Conservation (phyloP, 192 early-diverging fungal species). For the Dimargaris verticillata region DNA sequence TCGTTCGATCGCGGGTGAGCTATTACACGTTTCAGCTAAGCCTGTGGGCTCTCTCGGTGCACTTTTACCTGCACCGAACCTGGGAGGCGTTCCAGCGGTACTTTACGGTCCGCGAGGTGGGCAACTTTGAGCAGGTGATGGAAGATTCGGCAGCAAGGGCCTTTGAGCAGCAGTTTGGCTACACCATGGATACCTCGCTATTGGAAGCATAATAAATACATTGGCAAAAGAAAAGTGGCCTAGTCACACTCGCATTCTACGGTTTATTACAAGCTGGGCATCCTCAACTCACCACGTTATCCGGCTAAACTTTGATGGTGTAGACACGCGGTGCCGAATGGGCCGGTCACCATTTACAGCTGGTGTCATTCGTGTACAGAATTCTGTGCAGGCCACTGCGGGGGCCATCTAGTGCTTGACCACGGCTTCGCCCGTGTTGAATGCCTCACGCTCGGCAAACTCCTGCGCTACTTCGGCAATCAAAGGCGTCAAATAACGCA, state of each 20-base stretch:
- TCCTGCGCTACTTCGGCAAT: slow-evolving; percentile 70
- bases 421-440: slow-evolving; percentile 36
- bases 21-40: slow-evolving; percentile 38
- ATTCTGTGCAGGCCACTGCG: too few relatives aligned
- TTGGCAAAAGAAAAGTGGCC: background rate
- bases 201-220: slow-evolving; percentile 47
- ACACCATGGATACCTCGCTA: slow-evolving; percentile 52
- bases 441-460: slow-evolving; percentile 54
- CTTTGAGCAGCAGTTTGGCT: slow-evolving; percentile 60
- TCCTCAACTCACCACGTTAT: too few relatives aligned
- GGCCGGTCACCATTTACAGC: too few relatives aligned
- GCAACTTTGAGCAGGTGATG: slow-evolving; percentile 57
- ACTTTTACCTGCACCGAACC: slow-evolving; percentile 21
- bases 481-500: slow-evolving; percentile 65
- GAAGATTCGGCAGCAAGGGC: slow-evolving; percentile 48
- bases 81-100: background rate
- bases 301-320: too few relatives aligned
- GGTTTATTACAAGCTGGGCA: too few relatives aligned
- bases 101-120: background rate
- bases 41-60: slow-evolving; percentile 36
- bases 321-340: too few relatives aligned
- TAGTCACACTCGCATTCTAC: too few relatives aligned
- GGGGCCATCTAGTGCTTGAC: background rate
- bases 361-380: too few relatives aligned
- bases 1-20: slow-evolving; percentile 18